These are phyloP conservation scores for Hyaloperonospora arabidopsidis DNA, from an alignment of 352 stramenopile genomes.

Conservation along the genomic window DNA sequence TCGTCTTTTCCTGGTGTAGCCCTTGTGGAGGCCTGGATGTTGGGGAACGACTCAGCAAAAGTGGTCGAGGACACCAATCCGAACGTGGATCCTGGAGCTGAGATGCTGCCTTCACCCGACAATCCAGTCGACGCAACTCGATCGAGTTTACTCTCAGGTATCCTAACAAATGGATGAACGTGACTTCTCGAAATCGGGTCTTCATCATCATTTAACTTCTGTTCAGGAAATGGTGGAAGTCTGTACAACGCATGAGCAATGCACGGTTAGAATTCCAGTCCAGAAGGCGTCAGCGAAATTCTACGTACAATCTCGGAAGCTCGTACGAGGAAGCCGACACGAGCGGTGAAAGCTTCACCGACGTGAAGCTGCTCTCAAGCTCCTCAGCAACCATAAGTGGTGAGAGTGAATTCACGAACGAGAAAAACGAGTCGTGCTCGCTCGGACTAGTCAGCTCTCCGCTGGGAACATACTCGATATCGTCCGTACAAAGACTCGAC, in stretches of 20 bases:
- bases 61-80: conserved; percentile 17
- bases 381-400: conserved; percentile 51
- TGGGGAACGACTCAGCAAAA: conserved; percentile 57
- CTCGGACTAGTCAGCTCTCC: conserved; percentile 25
- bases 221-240: conserved; percentile 52
- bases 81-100: conserved; percentile 29
- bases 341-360: conserved; percentile 52
- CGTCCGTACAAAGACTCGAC: conserved; percentile 16
- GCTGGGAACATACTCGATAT: conserved; percentile 39
- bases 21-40: conserved; percentile 72
- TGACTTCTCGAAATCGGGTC: neutral
- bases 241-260: conserved; percentile 20
- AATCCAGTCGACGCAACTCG: conserved; percentile 15
- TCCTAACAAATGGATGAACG: conserved; percentile 7
- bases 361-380: conserved; percentile 56
- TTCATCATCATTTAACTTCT: conserved; percentile 16
- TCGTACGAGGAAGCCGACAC: conserved; percentile 42
- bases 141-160: conserved; percentile 7
- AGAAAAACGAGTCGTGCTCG: conserved; percentile 77
- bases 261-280: conserved; percentile 7
- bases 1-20: conserved; percentile 59
- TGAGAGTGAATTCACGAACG: conserved; percentile 68
- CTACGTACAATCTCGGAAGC: conserved; percentile 61
- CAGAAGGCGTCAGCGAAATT: neutral
- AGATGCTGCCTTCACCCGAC: conserved; percentile 22